Evolutionary conservation across 371 early-diverging fungal species (phyloP).

Genomic region (Mortierella sp.): DNA sequence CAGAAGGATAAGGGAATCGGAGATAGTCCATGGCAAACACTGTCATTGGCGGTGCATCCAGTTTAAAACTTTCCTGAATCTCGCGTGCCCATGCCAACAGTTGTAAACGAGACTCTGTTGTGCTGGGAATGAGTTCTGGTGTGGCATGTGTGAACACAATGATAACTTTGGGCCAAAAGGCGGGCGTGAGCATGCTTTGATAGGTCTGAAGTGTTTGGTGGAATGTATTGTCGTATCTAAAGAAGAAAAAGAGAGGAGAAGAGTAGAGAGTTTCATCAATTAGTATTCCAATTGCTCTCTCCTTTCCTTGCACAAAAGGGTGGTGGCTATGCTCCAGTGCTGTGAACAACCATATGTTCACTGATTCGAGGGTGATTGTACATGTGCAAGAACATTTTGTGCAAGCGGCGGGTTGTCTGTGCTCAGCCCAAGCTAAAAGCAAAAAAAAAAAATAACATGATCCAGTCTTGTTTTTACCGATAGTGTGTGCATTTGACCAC

Average conservation of each 20-base stretch:
- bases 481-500: conserved; percentile 56
- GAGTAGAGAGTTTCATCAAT: neutral
- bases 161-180: conserved; percentile 52
- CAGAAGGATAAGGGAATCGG: conserved; percentile 43
- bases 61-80: conserved; percentile 47
- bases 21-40: conserved; percentile 51
- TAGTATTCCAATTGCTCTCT: no score
- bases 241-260: neutral
- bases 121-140: conserved; percentile 31
- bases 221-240: conserved; percentile 52
- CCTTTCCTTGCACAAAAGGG: no score
- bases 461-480: conserved; percentile 27
- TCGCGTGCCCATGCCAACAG: conserved; percentile 46
- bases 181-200: conserved; percentile 42
- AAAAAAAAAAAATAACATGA: no score
- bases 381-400: no score
- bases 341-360: no score
- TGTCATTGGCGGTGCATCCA: conserved; percentile 30
- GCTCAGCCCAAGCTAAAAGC: no score
- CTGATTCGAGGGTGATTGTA: no score
- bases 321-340: no score
- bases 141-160: conserved; percentile 50
- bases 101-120: conserved; percentile 25
- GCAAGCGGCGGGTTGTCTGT: no score
- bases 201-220: conserved; percentile 47